Evolutionary conservation across 495 filamentous ascomycete genomes (phyloP), one percentile per base, ranked within the genome.

Genomic region (Pyrenula massariospora): DNA sequence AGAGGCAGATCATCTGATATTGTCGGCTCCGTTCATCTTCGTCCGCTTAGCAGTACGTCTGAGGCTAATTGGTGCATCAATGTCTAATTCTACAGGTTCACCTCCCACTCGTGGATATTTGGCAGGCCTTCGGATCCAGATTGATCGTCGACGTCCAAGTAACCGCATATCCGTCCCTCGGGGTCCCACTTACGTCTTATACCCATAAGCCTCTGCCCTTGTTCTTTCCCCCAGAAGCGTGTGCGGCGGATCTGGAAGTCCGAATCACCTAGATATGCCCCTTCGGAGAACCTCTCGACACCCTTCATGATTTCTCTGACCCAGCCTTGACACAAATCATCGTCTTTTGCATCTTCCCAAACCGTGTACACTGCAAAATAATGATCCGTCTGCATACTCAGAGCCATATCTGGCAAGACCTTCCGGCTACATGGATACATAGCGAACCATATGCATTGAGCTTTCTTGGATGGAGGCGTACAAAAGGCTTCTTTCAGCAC

Each of bases 321-420:
- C 77, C 77, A 80, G 0, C 25, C 54, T 21, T 61, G 59, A 58
- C 71, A 77, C 3, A 60, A 56, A 1, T 31, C 56, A 57, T 79
- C 77, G 24, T 79, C 75, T 3, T 62, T 42, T 3, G 64, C 65
- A 15, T 73, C 62, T 31, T 77, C 73, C 77, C 77, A 81, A 0
- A 81, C 65, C 0, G 71, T 66, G 55, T 81, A 81, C 3, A 79
- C 31, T 0, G 77, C 72, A 56, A 82, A 72, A 53, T 80, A 82
- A 60, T 82, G 77, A 53, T 80, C 77, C 3, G 67, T 69, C 25
- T 77, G 77, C 68, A 80, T 67, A 15, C 66, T 73, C 1, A 79
- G 57, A 1, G 77, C 75, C 78, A 82, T 81, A 52, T 74, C 71
- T 0, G 66, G 64, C 3, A 73, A 61, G 15, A 59, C 51, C 2